These are phyloP conservation scores for Gamarada debralockiae DNA, from an alignment of 495 filamentous ascomycete species.

Conservation along the genomic window DNA sequence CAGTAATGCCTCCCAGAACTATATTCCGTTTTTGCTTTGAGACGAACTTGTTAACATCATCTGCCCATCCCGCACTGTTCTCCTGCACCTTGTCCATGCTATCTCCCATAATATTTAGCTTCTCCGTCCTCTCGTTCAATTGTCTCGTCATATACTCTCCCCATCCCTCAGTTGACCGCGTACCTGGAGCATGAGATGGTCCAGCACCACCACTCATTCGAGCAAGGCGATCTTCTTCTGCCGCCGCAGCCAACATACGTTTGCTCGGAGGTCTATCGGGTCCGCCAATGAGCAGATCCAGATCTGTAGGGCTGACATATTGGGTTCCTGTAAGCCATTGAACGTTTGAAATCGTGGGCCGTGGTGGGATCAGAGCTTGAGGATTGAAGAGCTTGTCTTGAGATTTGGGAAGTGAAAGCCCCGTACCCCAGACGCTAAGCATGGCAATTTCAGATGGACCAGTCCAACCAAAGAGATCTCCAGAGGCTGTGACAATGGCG, in stretches of 20 bases:
- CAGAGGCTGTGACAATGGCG: conserved; percentile 65
- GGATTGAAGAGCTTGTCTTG: conserved; percentile 78
- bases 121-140: conserved; percentile 86
- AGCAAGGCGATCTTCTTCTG: conserved; percentile 37
- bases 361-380: conserved; percentile 62
- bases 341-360: conserved; percentile 93
- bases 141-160: conserved; percentile 70
- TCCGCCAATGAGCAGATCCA: conserved; percentile 89
- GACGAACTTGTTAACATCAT: conserved; percentile 84
- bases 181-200: conserved; percentile 13
- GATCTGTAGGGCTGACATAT: conserved; percentile 81
- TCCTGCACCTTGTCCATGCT: conserved; percentile 76
- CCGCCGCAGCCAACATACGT: conserved; percentile 55
- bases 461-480: conserved; percentile 83
- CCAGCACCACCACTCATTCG: conserved; percentile 42
- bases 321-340: conserved; percentile 97
- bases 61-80: conserved; percentile 73
- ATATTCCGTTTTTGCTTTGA: conserved; percentile 79
- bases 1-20: conserved; percentile 58
- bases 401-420: conserved; percentile 46
- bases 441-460: conserved; percentile 81
- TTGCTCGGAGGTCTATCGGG: conserved; percentile 80
- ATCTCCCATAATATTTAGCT: conserved; percentile 76
- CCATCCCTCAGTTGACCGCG: conserved; percentile 44
- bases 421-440: conserved; percentile 76